Evolutionary conservation across 2,329 filamentous ascomycete genomes (phyloP).

Genomic region (Fusarium sp.): DNA sequence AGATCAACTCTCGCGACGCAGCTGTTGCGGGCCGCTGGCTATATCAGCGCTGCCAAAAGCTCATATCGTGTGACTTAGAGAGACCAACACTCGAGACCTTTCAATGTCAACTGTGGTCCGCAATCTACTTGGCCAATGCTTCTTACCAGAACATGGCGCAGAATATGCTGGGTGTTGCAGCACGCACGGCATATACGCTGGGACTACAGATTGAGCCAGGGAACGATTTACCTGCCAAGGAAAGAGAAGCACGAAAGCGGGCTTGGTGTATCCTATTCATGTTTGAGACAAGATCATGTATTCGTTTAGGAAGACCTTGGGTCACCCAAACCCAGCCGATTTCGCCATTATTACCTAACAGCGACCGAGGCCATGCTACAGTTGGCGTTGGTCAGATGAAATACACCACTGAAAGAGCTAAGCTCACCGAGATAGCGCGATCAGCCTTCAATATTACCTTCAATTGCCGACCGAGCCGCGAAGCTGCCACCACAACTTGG

Average conservation of each 20-base stretch:
- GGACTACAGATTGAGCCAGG: background rate
- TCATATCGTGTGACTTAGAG: background rate
- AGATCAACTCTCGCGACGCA: background rate
- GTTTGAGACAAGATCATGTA: background rate
- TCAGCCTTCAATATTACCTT: background rate
- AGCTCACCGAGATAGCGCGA: background rate
- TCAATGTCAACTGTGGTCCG: background rate
- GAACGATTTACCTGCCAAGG: fast-evolving
- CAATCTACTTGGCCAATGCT: background rate
- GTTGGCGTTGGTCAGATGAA: background rate
- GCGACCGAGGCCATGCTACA: fast-evolving
- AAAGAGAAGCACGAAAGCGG: background rate
- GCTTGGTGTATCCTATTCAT: background rate
- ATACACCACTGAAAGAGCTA: background rate
- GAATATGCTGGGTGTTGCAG: background rate
- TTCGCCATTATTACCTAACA: background rate
- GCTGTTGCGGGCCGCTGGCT: background rate
- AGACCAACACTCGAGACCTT: background rate
- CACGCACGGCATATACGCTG: background rate
- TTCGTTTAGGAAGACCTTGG: background rate
- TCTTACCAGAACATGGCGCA: background rate
- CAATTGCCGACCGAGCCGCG: fast-evolving
- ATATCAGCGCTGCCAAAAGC: background rate
- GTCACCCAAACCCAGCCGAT: background rate
- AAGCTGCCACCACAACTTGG: fast-evolving